A percentile compares a stretch with the other conserved stretches of the same genome.
These are phyloP conservation scores for Candida silvicultrix DNA, from an alignment of 805 yeast species.

Conservation along the genomic window DNA sequence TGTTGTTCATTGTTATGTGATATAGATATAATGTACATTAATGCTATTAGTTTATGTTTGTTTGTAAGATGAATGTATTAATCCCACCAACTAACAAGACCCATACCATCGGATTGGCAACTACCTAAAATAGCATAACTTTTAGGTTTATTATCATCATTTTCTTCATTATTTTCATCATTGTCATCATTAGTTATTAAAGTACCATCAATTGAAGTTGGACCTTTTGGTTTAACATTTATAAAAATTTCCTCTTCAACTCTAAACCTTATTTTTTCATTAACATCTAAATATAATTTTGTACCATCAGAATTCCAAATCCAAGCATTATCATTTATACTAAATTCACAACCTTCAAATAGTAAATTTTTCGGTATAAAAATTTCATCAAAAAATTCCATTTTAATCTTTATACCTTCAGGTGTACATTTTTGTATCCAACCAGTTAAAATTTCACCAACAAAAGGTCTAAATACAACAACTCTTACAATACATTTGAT, in stretches of 20 bases:
- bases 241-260: constrained; percentile 85
- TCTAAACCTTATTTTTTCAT: constrained; percentile 87
- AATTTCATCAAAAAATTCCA: constrained; percentile 89
- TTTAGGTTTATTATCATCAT: constrained; percentile 42
- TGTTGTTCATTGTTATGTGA: neutral
- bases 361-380: constrained; percentile 79
- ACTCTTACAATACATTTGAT: constrained; percentile 70
- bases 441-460: constrained; percentile 89
- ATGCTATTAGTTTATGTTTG: neutral
- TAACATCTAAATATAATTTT: constrained; percentile 76
- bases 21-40: neutral
- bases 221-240: constrained; percentile 74
- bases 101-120: constrained; percentile 96
- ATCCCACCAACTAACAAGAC: constrained; percentile 96
- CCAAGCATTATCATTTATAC: constrained; percentile 86
- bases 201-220: constrained; percentile 22
- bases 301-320: constrained; percentile 79
- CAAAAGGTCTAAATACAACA: constrained; percentile 86
- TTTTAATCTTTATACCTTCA: constrained; percentile 77
- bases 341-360: constrained; percentile 69
- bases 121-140: constrained; percentile 85
- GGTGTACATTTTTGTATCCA: constrained; percentile 86
- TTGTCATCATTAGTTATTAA: constrained; percentile 17
- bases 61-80: constrained; percentile 26
- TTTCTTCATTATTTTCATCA: constrained; percentile 18